Percentiles rank a stretch among this genome's conserved stretches.
Evolutionary conservation across 1,139 yeast genomes (phyloP).

Genomic region (Yueomyces sp.): DNA sequence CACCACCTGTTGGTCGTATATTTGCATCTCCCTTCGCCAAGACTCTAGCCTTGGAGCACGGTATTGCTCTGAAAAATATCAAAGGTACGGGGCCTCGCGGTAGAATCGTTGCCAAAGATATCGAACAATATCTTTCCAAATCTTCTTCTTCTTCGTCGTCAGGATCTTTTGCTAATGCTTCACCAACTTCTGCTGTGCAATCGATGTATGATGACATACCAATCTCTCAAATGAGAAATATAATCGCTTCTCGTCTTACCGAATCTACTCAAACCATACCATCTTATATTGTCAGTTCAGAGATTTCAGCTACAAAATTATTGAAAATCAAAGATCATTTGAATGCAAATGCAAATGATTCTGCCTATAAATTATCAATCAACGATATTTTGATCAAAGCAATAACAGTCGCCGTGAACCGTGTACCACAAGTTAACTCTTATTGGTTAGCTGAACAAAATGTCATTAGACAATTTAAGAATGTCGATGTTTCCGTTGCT

Average conservation of each 20-base stretch:
- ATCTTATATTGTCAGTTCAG: constrained; percentile 81
- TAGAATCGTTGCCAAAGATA: constrained; percentile 83
- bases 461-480: constrained; percentile 80
- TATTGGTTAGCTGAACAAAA: constrained; percentile 87
- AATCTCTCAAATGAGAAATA: constrained; percentile 83
- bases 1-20: constrained; percentile 9
- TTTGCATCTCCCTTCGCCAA: constrained; percentile 94
- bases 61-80: constrained; percentile 71
- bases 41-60: constrained; percentile 84
- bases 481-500: constrained; percentile 95
- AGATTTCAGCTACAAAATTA: constrained; percentile 76
- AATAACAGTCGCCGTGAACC: constrained; percentile 73
- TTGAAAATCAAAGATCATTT: constrained; percentile 85
- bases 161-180: constrained; percentile 23
- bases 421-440: constrained; percentile 90
- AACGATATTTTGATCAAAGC: constrained; percentile 94
- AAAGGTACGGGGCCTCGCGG: constrained; percentile 94
- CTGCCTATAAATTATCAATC: constrained; percentile 84
- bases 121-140: constrained; percentile 48
- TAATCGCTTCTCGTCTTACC: constrained; percentile 79
- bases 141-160: constrained; percentile 24
- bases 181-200: constrained; percentile 36
- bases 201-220: constrained; percentile 72
- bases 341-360: constrained; percentile 52
- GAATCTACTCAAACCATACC: constrained; percentile 83